These are phyloP conservation scores for Xylaria palmicola DNA, from an alignment of 495 filamentous ascomycete species.

Conservation along the genomic window DNA sequence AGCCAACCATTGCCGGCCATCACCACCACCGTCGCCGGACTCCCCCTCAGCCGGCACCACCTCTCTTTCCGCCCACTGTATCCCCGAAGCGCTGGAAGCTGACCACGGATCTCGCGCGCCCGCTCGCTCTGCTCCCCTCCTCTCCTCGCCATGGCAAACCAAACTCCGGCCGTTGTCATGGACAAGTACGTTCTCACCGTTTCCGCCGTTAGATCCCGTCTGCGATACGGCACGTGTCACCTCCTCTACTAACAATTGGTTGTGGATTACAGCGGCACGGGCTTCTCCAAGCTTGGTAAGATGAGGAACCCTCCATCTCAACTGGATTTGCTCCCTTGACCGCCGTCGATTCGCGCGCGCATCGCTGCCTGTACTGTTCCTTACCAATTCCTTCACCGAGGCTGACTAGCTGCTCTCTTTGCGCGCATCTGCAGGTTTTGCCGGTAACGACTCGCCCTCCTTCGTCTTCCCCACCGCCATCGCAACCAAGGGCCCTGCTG, in stretches of 20 bases:
- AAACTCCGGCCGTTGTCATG: conserved; percentile 99
- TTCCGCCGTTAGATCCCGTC: conserved; percentile 13
- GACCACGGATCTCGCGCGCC: conserved; percentile 21
- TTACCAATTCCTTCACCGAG: background rate
- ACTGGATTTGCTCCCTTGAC: conserved; percentile 11
- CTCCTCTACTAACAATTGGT: conserved; percentile 25
- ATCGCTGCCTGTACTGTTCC: conserved; percentile 10
- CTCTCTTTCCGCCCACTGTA: background rate
- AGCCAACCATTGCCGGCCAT: conserved; percentile 18
- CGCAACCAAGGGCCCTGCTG: conserved; percentile 80
- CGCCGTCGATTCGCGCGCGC: background rate
- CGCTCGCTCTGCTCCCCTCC: conserved; percentile 21
- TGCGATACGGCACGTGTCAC: conserved; percentile 1
- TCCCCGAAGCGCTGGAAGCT: conserved; percentile 16
- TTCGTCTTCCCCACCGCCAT: conserved; percentile 99
- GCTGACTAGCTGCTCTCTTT: conserved; percentile 27
- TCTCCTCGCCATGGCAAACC: conserved; percentile 70
- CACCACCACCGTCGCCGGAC: conserved; percentile 18
- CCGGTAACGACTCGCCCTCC: conserved; percentile 97
- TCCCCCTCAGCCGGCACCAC: conserved; percentile 13
- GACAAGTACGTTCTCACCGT: conserved; percentile 86
- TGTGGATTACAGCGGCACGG: conserved; percentile 74
- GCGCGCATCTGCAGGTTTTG: conserved; percentile 69
- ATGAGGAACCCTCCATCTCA: conserved; percentile 4
- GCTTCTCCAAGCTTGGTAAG: conserved; percentile 95